A percentile compares a stretch with the other conserved stretches of the same genome.
phyloP scores from a whole-genome alignment of 2,329 filamentous ascomycete genomes.

The Botryotinia globosa region DNA sequence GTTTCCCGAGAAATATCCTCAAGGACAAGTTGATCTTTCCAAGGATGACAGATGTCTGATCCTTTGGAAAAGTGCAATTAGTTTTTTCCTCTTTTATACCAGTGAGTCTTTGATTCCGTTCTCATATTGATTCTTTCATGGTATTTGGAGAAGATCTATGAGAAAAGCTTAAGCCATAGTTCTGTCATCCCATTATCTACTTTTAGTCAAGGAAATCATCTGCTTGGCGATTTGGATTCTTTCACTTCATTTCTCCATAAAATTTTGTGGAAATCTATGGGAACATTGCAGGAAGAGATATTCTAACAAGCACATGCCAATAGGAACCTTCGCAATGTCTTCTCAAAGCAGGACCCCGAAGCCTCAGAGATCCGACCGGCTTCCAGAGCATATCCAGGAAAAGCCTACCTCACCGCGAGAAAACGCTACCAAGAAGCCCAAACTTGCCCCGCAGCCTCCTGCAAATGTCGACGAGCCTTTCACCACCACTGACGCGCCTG shows the following conservation, averaged over 20 bases:
- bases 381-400: background rate
- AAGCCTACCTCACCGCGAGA: background rate
- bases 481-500: background rate
- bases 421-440: background rate
- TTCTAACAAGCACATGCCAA: background rate
- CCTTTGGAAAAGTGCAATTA: background rate
- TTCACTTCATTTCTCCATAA: background rate
- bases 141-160: background rate
- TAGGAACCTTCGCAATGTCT: background rate
- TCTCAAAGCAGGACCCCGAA: accelerated
- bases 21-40: background rate
- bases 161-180: background rate
- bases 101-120: background rate
- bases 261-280: background rate
- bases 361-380: background rate
- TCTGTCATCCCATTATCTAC: background rate
- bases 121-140: background rate
- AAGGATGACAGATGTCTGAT: too few species aligned
- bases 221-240: too few species aligned
- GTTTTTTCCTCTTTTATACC: background rate
- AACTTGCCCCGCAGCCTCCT: background rate
- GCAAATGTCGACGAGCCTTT: accelerated
- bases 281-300: background rate
- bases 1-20: background rate
- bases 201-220: background rate